Evolutionary conservation across 805 yeast genomes (phyloP), one percentile per base, ranked within the genome.

Genomic region (Ogataea minuta): DNA sequence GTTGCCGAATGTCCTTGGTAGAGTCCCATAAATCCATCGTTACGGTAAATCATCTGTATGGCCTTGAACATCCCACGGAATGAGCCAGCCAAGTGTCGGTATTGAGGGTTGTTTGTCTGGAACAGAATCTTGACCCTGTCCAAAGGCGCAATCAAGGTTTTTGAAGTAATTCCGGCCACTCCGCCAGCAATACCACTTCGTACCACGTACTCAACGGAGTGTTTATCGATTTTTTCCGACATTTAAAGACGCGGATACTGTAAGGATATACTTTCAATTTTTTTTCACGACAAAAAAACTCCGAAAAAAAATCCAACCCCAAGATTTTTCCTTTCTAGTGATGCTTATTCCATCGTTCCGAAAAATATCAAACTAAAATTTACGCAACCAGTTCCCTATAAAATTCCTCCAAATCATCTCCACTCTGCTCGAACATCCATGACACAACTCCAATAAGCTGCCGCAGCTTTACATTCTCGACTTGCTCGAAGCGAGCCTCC

Each of bases 1-100:
- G 99, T 93, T 1, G 95, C 96, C 4, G 95, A 86, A 60, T 93
- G 99, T 28, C 99, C 99, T 55, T 91, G 96, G 59, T 80, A 91
- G 39, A 93, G 75, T 2, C 99, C 99, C 29, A 66, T 46, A 1
- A 80, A 32, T 12, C 98, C 98, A 59, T 88, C 93, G 35, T 66
- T 70, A 6, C 51, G 40, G 65, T 77, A 77, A 17, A 93, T 90
- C 41, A 76, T 72, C 24, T 65, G 64, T 0, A 83, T 83, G 0
- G 99, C 98, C 32, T 69, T 66, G 45, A 79, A 70, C 39, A 93
- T 66, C 2, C 99, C 99, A 23, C 66, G 61, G 47, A 84, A 76
- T 1, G 91, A 78, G 11, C 96, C 96, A 6, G 95, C 71, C 59
- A 77, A 88, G 58, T 83, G 76, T 27, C 76, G 64, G 54, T 86